Percentiles rank a stretch among this genome's conserved stretches.
Evolutionary conservation across 2,329 filamentous ascomycete genomes (phyloP).

Genomic region (Exophiala dermatitidis): DNA sequence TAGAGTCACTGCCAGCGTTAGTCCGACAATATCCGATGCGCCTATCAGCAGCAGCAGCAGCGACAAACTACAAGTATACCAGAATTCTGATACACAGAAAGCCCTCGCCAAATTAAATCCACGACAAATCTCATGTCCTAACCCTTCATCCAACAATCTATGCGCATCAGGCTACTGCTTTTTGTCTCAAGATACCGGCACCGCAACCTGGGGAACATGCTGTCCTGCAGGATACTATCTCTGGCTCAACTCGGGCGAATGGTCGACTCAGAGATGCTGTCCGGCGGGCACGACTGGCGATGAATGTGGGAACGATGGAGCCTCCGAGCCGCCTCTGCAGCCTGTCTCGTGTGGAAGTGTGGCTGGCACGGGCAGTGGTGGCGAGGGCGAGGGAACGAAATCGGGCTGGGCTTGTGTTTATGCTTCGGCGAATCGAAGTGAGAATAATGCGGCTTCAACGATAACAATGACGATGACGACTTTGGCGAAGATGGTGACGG

Average conservation of each 20-base stretch:
- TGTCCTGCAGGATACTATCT: slow-evolving; percentile 17
- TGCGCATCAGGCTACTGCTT: slow-evolving; percentile 18
- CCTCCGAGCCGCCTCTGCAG: slow-evolving; percentile 11
- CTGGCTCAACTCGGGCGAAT: slow-evolving; percentile 10
- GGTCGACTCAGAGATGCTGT: slow-evolving; percentile 19
- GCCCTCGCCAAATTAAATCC: not conserved
- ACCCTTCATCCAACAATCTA: slow-evolving; percentile 11
- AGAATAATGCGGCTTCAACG: not conserved
- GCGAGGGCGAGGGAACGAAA: slow-evolving; percentile 1
- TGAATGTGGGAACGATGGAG: slow-evolving; percentile 6
- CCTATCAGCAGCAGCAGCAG: slow-evolving; percentile 3
- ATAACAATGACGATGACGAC: not conserved
- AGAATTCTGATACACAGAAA: no score
- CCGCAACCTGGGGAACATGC: slow-evolving; percentile 17
- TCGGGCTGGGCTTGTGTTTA: slow-evolving; percentile 23
- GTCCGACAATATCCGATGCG: slow-evolving; percentile 9
- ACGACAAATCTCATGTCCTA: slow-evolving; percentile 15
- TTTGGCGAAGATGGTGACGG: not conserved
- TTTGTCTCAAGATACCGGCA: slow-evolving; percentile 8
- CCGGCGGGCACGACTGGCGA: slow-evolving; percentile 2
- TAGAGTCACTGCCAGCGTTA: no score
- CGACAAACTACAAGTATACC: not conserved
- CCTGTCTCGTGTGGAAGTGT: slow-evolving; percentile 13
- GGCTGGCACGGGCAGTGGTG: no score
- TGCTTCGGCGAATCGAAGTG: slow-evolving; percentile 2